Base-by-base conservation (phyloP, 2,329 filamentous ascomycete species). In the Cordyceps cicadae region DNA sequence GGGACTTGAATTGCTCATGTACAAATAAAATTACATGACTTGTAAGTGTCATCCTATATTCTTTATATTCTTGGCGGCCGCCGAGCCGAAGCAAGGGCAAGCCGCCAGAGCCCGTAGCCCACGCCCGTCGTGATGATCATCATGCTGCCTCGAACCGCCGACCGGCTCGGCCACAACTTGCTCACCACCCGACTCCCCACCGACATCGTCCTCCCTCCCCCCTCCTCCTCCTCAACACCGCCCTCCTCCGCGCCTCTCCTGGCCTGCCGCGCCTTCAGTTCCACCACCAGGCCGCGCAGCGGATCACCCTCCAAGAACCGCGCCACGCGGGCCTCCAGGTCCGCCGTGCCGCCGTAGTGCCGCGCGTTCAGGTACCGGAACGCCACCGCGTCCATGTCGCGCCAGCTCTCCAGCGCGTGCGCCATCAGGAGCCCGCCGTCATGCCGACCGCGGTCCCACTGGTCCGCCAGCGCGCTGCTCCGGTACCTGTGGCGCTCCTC, bases 321-420 rank as follows among this genome's bases (percentile, higher is more conserved):
- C 24, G 29, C 26, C n/a, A 59, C 26, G 26, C 55, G 55, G 2
- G 21, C 55, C 2, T 59, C 55, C 34, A 59, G 7, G 37, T 51
- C 55, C 34, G 55, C 15, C 24, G 55, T 59, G 21, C 55, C 55
- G 21, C 55, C 55, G 17, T 59, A 59, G n/a, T 59, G 51, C 3
- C 55, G 55, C 54, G 60, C 66, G 37, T 72, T 70, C 62, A 72
- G 71, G 53, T 72, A 62, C 5, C 54, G 48, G 21, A 59, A 58
- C 15, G 60, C 54, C 12, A 62, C 55, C 14, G 39, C 32, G 26
- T 62, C 60, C 9, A 62, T 62, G 17, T 62, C 60, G 37, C 45
- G 55, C 54, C 60, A 54, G 54, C 59, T 32, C 39, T 62, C 60
- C 6, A 62, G 49, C 9, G 60, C 60, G 32, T 62, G 55, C 15